A percentile compares a stretch with the other conserved stretches of the same genome.
Conservation (phyloP, 257 asterid genomes). For the Coffea canephora region DNA sequence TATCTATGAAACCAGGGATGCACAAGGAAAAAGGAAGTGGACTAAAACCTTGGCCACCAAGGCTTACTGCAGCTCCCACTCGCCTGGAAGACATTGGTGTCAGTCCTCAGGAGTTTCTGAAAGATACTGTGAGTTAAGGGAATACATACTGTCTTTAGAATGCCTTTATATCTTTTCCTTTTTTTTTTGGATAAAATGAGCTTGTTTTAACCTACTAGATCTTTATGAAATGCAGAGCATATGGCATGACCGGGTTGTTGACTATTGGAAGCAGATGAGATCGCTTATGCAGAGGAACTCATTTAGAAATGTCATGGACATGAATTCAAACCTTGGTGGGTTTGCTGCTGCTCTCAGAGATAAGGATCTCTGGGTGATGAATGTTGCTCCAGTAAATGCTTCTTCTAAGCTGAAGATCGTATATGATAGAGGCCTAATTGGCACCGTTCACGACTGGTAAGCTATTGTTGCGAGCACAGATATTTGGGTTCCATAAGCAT, state of each 20-base stretch:
- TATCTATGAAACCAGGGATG: slow-evolving; percentile 49
- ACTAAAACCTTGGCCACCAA: slow-evolving; percentile 81
- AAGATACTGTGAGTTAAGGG: slow-evolving; percentile 67
- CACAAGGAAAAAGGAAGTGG: slow-evolving; percentile 73
- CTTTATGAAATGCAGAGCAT: neutral
- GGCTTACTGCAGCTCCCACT: slow-evolving; percentile 76
- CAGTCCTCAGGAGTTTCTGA: slow-evolving; percentile 47
- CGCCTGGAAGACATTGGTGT: slow-evolving; percentile 68
- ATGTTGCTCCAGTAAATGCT: slow-evolving; percentile 86
- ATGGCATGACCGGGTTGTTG: slow-evolving; percentile 50
- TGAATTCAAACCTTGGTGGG: slow-evolving; percentile 93
- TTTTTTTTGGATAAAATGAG: neutral
- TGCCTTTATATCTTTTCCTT: neutral
- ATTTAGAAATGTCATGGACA: slow-evolving; percentile 86
- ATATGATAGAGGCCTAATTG: slow-evolving; percentile 86
- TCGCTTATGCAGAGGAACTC: slow-evolving; percentile 66
- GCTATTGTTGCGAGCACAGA: neutral
- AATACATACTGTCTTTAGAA: neutral
- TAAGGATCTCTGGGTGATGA: slow-evolving; percentile 97
- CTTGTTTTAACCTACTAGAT: slow-evolving; percentile 4
- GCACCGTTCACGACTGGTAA: slow-evolving; percentile 83
- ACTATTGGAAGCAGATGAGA: slow-evolving; percentile 87
- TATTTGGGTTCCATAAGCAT: neutral
- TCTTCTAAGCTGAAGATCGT: slow-evolving; percentile 87
- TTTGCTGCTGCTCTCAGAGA: slow-evolving; percentile 92